phyloP scores from a whole-genome alignment of 176 grass and related monocot genomes.

The Juncus inflexus region DNA sequence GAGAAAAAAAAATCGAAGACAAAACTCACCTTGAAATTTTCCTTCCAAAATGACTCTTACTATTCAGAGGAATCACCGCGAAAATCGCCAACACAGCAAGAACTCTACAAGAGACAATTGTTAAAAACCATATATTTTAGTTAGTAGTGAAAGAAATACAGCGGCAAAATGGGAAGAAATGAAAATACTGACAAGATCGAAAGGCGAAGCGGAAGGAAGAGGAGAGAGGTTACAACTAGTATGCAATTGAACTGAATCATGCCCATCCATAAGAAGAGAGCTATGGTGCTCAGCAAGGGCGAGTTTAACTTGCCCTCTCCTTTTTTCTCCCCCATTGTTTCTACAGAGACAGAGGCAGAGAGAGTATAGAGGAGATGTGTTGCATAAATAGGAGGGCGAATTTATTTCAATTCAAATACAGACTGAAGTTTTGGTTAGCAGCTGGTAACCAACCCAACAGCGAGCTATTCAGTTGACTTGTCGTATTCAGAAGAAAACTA shows the following conservation, averaged over 20 bases:
- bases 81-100: background rate
- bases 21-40: background rate
- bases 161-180: background rate
- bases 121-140: background rate
- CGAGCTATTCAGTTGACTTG: no score
- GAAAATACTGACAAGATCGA: background rate
- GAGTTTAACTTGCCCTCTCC: background rate
- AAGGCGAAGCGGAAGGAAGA: background rate
- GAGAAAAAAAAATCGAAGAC: background rate
- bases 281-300: background rate
- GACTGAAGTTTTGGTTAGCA: no score
- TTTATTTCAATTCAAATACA: no score
- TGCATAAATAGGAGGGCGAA: no score
- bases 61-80: background rate
- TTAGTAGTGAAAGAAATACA: background rate
- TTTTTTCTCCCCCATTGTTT: conserved; percentile 1
- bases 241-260: background rate
- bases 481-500: no score
- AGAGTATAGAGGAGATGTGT: background rate
- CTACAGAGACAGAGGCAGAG: background rate
- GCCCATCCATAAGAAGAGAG: background rate
- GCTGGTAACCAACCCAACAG: no score
- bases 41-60: background rate
- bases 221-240: background rate
- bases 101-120: background rate